These are phyloP conservation scores for Lasiosphaeris hirsuta DNA, from an alignment of 495 filamentous ascomycete genomes.

Conservation along the genomic window DNA sequence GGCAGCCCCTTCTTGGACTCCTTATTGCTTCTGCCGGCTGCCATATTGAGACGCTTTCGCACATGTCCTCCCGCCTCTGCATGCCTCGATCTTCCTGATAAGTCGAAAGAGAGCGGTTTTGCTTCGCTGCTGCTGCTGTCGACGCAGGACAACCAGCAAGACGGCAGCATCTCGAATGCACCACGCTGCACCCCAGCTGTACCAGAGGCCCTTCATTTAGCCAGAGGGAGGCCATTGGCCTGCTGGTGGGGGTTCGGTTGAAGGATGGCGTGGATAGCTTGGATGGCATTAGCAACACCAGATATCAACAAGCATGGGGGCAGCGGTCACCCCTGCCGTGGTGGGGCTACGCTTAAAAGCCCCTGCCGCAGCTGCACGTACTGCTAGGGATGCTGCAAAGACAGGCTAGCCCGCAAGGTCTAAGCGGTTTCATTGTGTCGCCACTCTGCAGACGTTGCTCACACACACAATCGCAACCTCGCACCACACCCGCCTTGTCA, in stretches of 20 bases:
- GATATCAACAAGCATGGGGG: conserved; percentile 27
- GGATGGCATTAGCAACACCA: conserved; percentile 14
- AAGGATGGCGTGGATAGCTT: conserved; percentile 16
- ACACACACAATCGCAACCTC: no score
- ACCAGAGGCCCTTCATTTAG: conserved; percentile 28
- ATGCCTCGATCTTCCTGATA: conserved; percentile 8
- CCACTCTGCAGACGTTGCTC: conserved; percentile 28
- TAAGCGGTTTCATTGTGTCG: conserved; percentile 34
- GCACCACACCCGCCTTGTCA: conserved; percentile 15
- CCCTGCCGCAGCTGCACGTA: conserved; percentile 20
- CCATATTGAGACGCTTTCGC: neutral
- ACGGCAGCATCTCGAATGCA: conserved; percentile 20
- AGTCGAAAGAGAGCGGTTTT: conserved; percentile 9
- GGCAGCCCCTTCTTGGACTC: conserved; percentile 6
- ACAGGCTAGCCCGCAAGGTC: conserved; percentile 18
- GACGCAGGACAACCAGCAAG: neutral
- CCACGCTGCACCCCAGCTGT: conserved; percentile 26
- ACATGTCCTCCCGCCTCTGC: conserved; percentile 11
- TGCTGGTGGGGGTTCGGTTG: conserved; percentile 14
- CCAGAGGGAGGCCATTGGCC: conserved; percentile 25
- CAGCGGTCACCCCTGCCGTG: conserved; percentile 17
- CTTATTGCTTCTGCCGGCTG: neutral
- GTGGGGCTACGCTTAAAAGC: conserved; percentile 22
- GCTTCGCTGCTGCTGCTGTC: conserved; percentile 10
- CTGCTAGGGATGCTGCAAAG: conserved; percentile 17